Evolutionary conservation across 768 basidiomycete genomes (phyloP), one percentile per base, ranked within the genome.

Genomic region (Leccinum disarticulatum): DNA sequence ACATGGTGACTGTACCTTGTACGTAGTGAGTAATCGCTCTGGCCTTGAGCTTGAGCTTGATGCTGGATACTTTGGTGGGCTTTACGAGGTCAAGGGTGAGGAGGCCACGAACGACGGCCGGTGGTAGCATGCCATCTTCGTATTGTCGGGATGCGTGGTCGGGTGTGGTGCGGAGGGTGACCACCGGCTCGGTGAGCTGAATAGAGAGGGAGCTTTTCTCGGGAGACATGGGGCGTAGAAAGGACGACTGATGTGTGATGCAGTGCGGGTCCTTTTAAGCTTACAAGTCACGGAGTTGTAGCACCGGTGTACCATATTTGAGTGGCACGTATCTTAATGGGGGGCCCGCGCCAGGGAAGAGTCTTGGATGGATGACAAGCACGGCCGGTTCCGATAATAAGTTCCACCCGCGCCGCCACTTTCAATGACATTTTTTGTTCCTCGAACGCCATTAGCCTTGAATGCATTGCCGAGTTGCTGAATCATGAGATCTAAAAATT

Each of bases 31-130:
- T 90, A 22, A 80, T 75, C 2, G 87, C 80, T 60, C 79, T 88
- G 3, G 91, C 95, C 47, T 85, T 78, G n/a, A 99, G 76, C 70
- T 87, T 85, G 43, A 97, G 79, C 56, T 88, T 87, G 59, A 99
- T 95, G 66, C 87, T 90, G 33, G 89, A 87, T 64, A 99, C 87
- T 71, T 87, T 87, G 56, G 86, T 94, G 0, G 94, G 86, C 70
- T 96, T 96, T 33, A 77, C 77, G 43, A 90, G 74, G 17, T 77
- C 79, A 57, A 91, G 76, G 2, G 83, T 84, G 57, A 91, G 77
- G 6, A 90, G 74, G 11, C 89, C 89, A 52, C 89, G 77, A 13
- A 91, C 75, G 68, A 87, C 74, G 17, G 87, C 82, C 0, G 87
- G 84, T 4, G 89, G 84, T 1, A 81, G 81, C n/a, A 71, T 67